phyloP scores from a whole-genome alignment of 371 early-diverging fungal genomes.

The Mortierella sp. region DNA sequence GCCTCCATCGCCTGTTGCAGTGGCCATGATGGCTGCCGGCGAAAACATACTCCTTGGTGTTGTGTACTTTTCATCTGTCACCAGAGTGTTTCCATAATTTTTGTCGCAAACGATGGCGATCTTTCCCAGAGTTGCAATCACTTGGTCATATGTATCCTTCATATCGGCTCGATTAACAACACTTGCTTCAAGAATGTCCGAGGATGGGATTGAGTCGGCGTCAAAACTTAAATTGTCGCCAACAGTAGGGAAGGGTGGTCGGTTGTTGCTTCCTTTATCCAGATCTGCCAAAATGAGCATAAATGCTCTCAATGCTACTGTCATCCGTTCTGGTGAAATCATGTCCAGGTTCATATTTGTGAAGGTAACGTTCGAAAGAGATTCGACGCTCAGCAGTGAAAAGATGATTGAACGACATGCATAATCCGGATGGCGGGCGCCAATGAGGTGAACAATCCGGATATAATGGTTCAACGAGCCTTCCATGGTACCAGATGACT shows the following conservation, averaged over 20 bases:
- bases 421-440: conserved; percentile 84
- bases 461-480: conserved; percentile 80
- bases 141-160: conserved; percentile 46
- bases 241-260: conserved; percentile 68
- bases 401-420: conserved; percentile 77
- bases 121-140: conserved; percentile 50
- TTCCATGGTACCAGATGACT: conserved; percentile 78
- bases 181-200: conserved; percentile 56
- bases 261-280: conserved; percentile 59
- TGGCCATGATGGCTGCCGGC: conserved; percentile 42
- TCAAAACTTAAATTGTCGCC: conserved; percentile 58
- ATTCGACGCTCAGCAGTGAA: conserved; percentile 73
- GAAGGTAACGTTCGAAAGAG: conserved; percentile 56
- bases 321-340: conserved; percentile 78
- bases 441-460: conserved; percentile 82
- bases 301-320: conserved; percentile 80
- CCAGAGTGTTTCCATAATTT: conserved; percentile 41
- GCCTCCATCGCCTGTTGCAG: conserved; percentile 44
- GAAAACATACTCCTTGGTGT: conserved; percentile 52
- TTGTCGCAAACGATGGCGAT: conserved; percentile 49
- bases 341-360: conserved; percentile 57
- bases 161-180: conserved; percentile 59
- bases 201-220: conserved; percentile 26
- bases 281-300: conserved; percentile 75
- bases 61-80: conserved; percentile 50